A percentile compares a stretch with the other conserved stretches of the same genome.
phyloP scores from a whole-genome alignment of 2,329 filamentous ascomycete species.

The Fusarium musae region DNA sequence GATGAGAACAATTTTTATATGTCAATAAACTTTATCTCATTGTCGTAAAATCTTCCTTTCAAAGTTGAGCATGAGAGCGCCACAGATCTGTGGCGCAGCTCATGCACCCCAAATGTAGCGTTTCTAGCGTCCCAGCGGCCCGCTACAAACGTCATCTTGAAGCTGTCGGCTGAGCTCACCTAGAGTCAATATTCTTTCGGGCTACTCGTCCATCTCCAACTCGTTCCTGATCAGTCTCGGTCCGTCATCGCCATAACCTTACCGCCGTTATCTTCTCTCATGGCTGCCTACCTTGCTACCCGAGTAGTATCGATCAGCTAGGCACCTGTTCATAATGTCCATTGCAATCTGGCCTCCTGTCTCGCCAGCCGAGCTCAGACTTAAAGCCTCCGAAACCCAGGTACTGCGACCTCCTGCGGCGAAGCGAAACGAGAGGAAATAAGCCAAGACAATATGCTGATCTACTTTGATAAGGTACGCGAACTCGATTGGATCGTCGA shows the following conservation, averaged over 20 bases:
- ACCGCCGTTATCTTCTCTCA: conserved; percentile 13
- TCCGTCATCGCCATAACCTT: not conserved
- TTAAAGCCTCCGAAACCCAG: conserved; percentile 61
- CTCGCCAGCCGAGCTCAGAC: conserved; percentile 61
- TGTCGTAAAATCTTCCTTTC: not conserved
- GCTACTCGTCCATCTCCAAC: conserved; percentile 38
- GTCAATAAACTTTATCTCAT: not conserved
- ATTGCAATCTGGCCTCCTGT: conserved; percentile 69
- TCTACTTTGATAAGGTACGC: conserved; percentile 53
- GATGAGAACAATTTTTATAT: too few relatives aligned
- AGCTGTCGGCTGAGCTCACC: conserved; percentile 11
- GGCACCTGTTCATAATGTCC: conserved; percentile 58
- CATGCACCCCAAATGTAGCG: not conserved
- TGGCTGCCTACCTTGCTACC: conserved; percentile 37
- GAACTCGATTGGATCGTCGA: conserved; percentile 66
- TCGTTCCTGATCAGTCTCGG: conserved; percentile 16
- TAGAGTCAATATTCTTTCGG: conserved; percentile 2
- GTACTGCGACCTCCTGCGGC: conserved; percentile 50
- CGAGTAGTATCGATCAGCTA: conserved; percentile 14
- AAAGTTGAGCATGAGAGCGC: not conserved
- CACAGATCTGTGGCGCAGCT: conserved; percentile 34
- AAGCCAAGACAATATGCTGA: conserved; percentile 41
- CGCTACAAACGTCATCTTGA: conserved; percentile 35
- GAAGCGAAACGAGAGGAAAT: not conserved
- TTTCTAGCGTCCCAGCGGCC: conserved; percentile 9